Evolutionary conservation across 176 grass and related monocot genomes (phyloP).

Genomic region (Themeda triandra): DNA sequence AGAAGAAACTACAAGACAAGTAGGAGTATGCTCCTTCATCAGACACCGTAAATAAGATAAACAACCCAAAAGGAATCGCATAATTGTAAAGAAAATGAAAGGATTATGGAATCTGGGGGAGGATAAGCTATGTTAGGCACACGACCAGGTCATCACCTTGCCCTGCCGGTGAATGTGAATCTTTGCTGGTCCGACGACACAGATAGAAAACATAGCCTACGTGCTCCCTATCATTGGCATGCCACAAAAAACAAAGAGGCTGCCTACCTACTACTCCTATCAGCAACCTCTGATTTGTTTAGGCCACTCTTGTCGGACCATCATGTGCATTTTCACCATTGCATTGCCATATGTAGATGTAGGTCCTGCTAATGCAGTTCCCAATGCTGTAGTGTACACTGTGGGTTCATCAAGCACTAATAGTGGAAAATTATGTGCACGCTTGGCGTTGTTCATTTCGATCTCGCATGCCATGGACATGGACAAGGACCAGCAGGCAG

Average conservation of each 20-base stretch:
- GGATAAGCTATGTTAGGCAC: slow-evolving; percentile 13
- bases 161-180: slow-evolving; percentile 4
- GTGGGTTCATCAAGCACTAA: slow-evolving; percentile 5
- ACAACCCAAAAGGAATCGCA: not conserved
- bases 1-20: too few species aligned
- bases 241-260: not conserved
- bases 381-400: slow-evolving; percentile 8
- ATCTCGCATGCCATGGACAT: not conserved
- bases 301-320: slow-evolving; percentile 23
- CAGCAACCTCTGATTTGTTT: slow-evolving; percentile 15
- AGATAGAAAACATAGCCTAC: slow-evolving; percentile 1
- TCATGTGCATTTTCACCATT: not conserved
- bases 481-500: not conserved
- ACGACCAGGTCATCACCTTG: not conserved
- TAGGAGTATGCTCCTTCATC: too few species aligned
- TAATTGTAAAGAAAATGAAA: not conserved
- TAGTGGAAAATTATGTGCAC: not conserved
- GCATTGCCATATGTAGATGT: not conserved
- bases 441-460: not conserved
- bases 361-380: slow-evolving; percentile 7
- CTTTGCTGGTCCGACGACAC: not conserved
- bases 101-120: slow-evolving; percentile 1
- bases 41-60: too few species aligned
- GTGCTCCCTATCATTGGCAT: slow-evolving; percentile 21
- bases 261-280: not conserved